A percentile compares a stretch with the other conserved stretches of the same genome.
Evolutionary conservation across 2,329 filamentous ascomycete species (phyloP).

Genomic region (Neocatenulostroma microsporum): DNA sequence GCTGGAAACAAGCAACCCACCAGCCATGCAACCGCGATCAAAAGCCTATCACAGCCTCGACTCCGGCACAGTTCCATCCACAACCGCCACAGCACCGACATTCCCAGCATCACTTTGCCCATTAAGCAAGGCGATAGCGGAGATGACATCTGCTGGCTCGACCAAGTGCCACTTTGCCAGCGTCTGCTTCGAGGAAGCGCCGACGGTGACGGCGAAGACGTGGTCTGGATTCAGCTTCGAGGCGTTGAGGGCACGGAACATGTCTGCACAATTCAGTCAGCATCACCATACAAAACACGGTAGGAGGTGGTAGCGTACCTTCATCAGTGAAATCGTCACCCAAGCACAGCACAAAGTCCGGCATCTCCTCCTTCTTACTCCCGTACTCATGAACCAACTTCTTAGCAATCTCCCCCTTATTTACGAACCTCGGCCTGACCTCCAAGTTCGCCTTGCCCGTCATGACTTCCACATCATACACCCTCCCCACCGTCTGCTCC

Average conservation of each 20-base stretch:
- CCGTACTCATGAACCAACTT: constrained; percentile 69
- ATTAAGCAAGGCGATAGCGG: constrained; percentile 28
- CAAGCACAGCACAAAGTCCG: constrained; percentile 82
- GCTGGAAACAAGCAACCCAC: background rate
- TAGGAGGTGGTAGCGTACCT: constrained; percentile 49
- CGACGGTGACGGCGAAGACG: constrained; percentile 86
- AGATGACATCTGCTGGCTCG: constrained; percentile 79
- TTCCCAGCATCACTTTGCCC: constrained; percentile 25
- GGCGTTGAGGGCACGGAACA: constrained; percentile 70
- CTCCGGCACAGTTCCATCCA: constrained; percentile 16
- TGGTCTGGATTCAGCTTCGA: constrained; percentile 53
- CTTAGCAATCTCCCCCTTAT: constrained; percentile 94
- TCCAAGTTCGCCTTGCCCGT: constrained; percentile 93
- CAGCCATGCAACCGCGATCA: too few species aligned
- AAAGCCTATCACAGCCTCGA: constrained; percentile 6
- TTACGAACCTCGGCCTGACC: constrained; percentile 92
- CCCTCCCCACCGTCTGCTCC: constrained; percentile 64
- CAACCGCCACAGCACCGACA: constrained; percentile 23
- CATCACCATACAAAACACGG: background rate
- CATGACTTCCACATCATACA: constrained; percentile 94
- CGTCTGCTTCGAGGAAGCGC: constrained; percentile 85
- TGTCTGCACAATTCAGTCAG: constrained; percentile 42
- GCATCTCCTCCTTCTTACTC: constrained; percentile 48
- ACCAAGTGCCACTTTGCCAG: constrained; percentile 83
- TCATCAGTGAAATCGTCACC: constrained; percentile 98